Evolutionary conservation across 169 alveolate genomes (phyloP).

Genomic region (Cryptosporidium sp.): DNA sequence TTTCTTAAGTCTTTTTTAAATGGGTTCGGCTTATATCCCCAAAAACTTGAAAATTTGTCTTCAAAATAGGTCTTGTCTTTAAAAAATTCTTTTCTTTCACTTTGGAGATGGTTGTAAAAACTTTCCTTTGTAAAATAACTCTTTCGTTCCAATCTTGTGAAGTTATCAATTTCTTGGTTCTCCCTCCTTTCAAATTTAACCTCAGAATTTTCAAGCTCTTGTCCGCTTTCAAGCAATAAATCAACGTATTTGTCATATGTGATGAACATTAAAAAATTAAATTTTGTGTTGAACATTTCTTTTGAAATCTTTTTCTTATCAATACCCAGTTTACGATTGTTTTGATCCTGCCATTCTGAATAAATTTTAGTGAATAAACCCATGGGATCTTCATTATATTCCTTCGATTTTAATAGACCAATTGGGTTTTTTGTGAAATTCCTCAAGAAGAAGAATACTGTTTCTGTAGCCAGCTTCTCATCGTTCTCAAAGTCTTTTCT

Average conservation of each 20-base stretch:
- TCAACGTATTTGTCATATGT: constrained; percentile 34
- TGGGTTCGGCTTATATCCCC: constrained; percentile 60
- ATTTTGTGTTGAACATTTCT: not conserved
- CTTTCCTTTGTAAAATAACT: not conserved
- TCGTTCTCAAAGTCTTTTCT: constrained; percentile 15
- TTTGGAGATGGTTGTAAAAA: not conserved
- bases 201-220: not conserved
- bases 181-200: constrained; percentile 1
- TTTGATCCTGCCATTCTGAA: constrained; percentile 16
- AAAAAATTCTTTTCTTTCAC: not conserved
- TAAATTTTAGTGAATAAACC: not conserved
- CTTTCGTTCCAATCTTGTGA: not conserved
- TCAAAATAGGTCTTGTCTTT: not conserved
- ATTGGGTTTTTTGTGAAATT: constrained; percentile 41
- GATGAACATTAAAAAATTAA: not conserved
- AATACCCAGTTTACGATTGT: not conserved
- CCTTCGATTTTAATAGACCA: constrained; percentile 18
- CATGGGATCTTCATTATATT: constrained; percentile 54
- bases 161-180: not conserved
- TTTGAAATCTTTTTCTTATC: not conserved
- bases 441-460: constrained; percentile 6
- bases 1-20: constrained; percentile 24
- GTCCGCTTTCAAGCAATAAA: not conserved
- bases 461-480: constrained; percentile 21
- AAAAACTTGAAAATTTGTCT: constrained; percentile 46